Conservation (phyloP, 805 yeast genomes). For the Cyberlindnera mrakii region DNA sequence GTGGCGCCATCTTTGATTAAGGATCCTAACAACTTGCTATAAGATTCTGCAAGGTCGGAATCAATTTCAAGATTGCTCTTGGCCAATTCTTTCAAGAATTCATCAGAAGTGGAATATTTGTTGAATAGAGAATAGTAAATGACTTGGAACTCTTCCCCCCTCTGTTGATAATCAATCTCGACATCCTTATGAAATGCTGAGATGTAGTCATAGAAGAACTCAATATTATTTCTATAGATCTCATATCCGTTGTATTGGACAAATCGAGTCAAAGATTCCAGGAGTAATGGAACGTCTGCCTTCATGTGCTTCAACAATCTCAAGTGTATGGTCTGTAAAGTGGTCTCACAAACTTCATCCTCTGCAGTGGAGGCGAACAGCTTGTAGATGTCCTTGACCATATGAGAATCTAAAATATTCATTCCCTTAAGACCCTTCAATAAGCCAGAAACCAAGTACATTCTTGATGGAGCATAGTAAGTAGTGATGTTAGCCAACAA, state of each 20-base stretch:
- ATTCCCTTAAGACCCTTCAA: slow-evolving; percentile 39
- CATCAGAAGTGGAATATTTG: slow-evolving; percentile 7
- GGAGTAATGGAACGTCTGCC: slow-evolving; percentile 17
- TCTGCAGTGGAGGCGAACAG: slow-evolving; percentile 37
- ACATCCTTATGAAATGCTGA: slow-evolving; percentile 14
- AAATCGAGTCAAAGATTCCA: slow-evolving; percentile 17
- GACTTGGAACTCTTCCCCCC: slow-evolving; percentile 20
- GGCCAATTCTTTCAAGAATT: slow-evolving; percentile 26
- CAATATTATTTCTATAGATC: slow-evolving; percentile 30
- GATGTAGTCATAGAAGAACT: slow-evolving; percentile 34
- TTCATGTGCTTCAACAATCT: slow-evolving; percentile 37
- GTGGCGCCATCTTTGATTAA: slow-evolving; percentile 15
- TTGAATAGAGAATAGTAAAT: slow-evolving; percentile 23
- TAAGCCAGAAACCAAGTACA: slow-evolving; percentile 54
- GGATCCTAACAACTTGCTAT: slow-evolving; percentile 22
- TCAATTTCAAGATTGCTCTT: slow-evolving; percentile 11
- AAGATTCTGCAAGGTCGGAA: slow-evolving; percentile 6
- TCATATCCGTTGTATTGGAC: slow-evolving; percentile 27
- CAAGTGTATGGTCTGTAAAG: slow-evolving; percentile 47
- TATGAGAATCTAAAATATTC: slow-evolving; percentile 19
- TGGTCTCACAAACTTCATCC: slow-evolving; percentile 45
- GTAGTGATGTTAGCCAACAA: slow-evolving; percentile 43
- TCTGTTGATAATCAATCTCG: background rate
- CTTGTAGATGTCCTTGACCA: slow-evolving; percentile 26
- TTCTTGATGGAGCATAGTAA: slow-evolving; percentile 65